Conservation (phyloP, 1,284 basidiomycete species). For the Exsudoporus floridanus region DNA sequence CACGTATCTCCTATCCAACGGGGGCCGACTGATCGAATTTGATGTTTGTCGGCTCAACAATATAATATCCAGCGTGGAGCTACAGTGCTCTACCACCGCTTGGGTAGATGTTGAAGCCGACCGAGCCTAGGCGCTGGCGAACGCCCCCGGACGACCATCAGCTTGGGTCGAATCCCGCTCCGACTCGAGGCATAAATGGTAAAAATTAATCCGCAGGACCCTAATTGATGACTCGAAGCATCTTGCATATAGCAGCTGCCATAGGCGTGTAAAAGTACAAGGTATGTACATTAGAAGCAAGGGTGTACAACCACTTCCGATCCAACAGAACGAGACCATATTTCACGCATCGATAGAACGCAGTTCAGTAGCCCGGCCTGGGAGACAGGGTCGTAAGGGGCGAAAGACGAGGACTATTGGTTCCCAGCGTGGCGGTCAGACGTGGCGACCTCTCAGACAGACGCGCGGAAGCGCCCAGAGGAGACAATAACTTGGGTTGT, state of each 20-base stretch:
- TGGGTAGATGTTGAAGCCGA: too few species aligned
- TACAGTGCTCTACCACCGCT: too few species aligned
- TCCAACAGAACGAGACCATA: neutral
- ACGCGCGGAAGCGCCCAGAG: neutral
- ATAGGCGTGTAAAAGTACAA: neutral
- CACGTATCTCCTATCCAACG: too few species aligned
- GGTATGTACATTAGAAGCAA: neutral
- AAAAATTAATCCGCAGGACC: neutral
- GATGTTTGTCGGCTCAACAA: too few species aligned
- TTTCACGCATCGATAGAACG: neutral
- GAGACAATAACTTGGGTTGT: constrained; percentile 12
- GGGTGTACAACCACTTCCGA: neutral
- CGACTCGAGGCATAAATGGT: too few species aligned
- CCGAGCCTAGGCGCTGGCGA: too few species aligned
- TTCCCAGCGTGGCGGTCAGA: constrained; percentile 11
- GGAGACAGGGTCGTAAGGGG: constrained; percentile 9
- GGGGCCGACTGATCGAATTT: too few species aligned
- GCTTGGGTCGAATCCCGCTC: too few species aligned
- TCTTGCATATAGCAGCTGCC: neutral
- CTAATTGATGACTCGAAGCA: neutral
- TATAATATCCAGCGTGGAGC: too few species aligned
- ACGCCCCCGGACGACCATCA: too few species aligned
- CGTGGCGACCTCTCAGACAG: constrained; percentile 20
- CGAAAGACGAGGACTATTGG: constrained; percentile 14
- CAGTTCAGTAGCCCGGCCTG: constrained; percentile 15